These are phyloP conservation scores for Coemansia sp. DNA, from an alignment of 192 early-diverging fungal genomes.

Conservation along the genomic window DNA sequence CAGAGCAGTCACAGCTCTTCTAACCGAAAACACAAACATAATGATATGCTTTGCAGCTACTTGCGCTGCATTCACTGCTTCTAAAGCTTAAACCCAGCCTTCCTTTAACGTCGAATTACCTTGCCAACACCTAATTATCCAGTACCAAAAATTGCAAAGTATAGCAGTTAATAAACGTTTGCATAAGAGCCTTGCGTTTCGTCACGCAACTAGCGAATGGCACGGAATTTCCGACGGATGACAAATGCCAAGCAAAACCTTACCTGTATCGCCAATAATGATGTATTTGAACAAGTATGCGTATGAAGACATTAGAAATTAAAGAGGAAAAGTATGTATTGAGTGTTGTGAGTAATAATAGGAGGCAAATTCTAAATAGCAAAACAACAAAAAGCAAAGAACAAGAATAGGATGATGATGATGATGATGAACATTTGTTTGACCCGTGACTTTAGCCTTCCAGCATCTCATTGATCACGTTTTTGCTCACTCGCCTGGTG, in stretches of 20 bases:
- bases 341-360: background rate
- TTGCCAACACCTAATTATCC: slow-evolving; percentile 2
- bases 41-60: background rate
- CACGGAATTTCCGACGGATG: background rate
- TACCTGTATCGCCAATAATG: slow-evolving; percentile 78
- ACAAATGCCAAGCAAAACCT: background rate
- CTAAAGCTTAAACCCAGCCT: background rate
- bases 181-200: too few species aligned
- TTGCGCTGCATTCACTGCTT: background rate
- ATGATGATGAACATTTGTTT: background rate
- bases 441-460: background rate
- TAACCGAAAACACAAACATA: background rate
- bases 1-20: too few species aligned
- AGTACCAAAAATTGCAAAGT: background rate
- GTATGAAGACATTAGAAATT: slow-evolving; percentile 46
- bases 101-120: background rate
- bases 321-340: slow-evolving; percentile 15
- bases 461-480: background rate
- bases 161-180: background rate
- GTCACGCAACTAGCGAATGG: slow-evolving; percentile 1
- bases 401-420: background rate
- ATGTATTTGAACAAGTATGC: slow-evolving; percentile 69
- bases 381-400: background rate
- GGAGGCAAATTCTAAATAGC: slow-evolving; percentile 6
- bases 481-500: background rate